Evolutionary conservation across 1,284 basidiomycete species (phyloP), one percentile per base, ranked within the genome.

Genomic region (Marasmius fiardii): DNA sequence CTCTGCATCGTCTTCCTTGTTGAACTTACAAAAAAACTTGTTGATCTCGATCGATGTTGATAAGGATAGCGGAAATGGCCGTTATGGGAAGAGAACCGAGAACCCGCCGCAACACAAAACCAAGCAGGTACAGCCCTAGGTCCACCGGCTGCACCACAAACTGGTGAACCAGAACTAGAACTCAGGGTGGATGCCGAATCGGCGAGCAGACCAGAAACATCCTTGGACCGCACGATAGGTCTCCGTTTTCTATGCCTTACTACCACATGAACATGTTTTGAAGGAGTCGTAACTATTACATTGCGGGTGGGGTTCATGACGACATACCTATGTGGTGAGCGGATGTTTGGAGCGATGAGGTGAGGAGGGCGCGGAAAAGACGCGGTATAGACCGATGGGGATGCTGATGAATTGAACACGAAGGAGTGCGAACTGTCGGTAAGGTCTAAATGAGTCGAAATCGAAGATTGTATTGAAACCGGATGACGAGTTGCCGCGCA

Each of bases 201-300:
- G 12, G 47, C 16, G n/a, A 53, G 35, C n/a, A 34, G 28, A 31
- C 4, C 33, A 18, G 53, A 51, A 39, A 51, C 16, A 35, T 57
- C 51, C 34, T 53, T 55, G 48, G 34, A 53, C 57, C 57, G 55
- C n/a, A 58, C 47, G 26, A 58, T 52, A 23, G 57, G 54, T 33
- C 51, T 58, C 37, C 55, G 57, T 33, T 58, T 58, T 34, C 39
- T 53, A 28, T 55, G 57, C 47, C 6, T 49, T 12, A n/a, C n/a
- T n/a, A 26, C n/a, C n/a, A n/a, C 47, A 49, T 33, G 31, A 18
- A 20, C 43, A 44, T 8, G 24, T 12, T 20, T 20, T 23, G 20
- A 24, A 23, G 26, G 47, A 18, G 47, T 3, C 16, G 47, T 49
- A 33, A 23, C 18, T 20, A 20, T 24, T 23, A 4, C 43, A 44